Evolutionary conservation across 768 basidiomycete species (phyloP), one percentile per base, ranked within the genome.

Genomic region (Psilocybe tampanensis): DNA sequence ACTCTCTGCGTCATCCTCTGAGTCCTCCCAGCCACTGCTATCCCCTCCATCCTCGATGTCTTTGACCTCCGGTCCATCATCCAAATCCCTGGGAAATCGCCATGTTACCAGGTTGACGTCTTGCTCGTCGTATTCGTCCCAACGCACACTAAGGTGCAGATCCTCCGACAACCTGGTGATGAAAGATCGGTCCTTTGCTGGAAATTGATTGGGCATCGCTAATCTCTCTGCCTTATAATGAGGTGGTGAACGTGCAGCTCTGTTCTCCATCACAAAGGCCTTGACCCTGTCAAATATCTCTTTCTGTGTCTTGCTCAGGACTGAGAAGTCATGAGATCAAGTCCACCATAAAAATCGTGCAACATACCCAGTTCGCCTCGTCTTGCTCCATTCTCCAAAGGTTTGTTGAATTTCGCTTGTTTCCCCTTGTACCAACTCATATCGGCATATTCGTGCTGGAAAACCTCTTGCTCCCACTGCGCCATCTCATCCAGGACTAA

Each of bases 381-480:
- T 68, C 78, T 86, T 66, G 72, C 78, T 24, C 79, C 85, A 57
- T 77, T 72, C 66, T 89, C 89, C 75, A 86, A 77, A 62, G 86
- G 85, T 58, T 84, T 82, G 43, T 83, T 64, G 64, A 89, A 83
- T 69, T 89, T 93, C 36, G 74, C 76, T 68, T 95, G 94, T 76
- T 98, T 97, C 12, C 95, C 93, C 74, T 94, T 95, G 71, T 90
- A 91, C 93, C 94, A 98, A 64, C 88, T 95, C 63, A 86, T 60
- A 68, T 98, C 96, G 7, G 88, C 86, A 62, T 89, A 91, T 68
- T 96, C 95, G 72, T 86, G 90, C 80, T 97, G 89, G 61, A 96
- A 99, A 2, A 92, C 80, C 55, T 96, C 95, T 54, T 83, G 78
- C 72, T 99, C 97, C 83, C 93, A 94, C 11, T 82, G 73, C 2